Percentiles rank a stretch among this genome's conserved stretches.
These are phyloP conservation scores for Xylaria sp. DNA, from an alignment of 2,329 filamentous ascomycete genomes.

Conservation along the genomic window DNA sequence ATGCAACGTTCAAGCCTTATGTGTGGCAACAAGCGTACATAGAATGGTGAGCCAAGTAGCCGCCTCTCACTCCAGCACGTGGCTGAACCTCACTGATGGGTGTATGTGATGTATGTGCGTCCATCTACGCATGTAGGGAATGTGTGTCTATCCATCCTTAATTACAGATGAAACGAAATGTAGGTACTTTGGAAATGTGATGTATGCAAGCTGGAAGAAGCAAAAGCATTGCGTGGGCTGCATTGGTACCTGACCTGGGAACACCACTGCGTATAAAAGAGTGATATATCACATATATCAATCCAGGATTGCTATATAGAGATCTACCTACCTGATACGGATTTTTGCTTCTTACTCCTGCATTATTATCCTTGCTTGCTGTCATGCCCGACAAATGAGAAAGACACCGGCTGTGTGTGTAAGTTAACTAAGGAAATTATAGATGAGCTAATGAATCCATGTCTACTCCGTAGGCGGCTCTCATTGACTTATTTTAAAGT, in stretches of 20 bases:
- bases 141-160: not conserved
- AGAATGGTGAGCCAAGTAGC: not conserved
- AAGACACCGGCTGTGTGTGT: not conserved
- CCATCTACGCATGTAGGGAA: not conserved
- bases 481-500: too few species aligned
- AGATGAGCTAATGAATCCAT: not conserved
- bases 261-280: not conserved
- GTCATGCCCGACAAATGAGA: not conserved
- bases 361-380: not conserved
- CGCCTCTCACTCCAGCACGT: conserved; percentile 17
- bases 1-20: too few species aligned
- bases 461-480: not conserved
- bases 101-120: not conserved
- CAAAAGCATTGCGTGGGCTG: conserved; percentile 2
- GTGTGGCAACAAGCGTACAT: not conserved
- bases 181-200: not conserved
- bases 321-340: not conserved
- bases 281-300: not conserved
- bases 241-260: conserved; percentile 30
- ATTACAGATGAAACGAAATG: not conserved
- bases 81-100: conserved; percentile 6
- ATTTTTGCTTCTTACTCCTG: not conserved
- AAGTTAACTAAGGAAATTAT: not conserved
- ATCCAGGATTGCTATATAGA: not conserved
- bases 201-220: not conserved